Conservation (phyloP, 306 rosid species). For the Pachyrhizus erosus region DNA sequence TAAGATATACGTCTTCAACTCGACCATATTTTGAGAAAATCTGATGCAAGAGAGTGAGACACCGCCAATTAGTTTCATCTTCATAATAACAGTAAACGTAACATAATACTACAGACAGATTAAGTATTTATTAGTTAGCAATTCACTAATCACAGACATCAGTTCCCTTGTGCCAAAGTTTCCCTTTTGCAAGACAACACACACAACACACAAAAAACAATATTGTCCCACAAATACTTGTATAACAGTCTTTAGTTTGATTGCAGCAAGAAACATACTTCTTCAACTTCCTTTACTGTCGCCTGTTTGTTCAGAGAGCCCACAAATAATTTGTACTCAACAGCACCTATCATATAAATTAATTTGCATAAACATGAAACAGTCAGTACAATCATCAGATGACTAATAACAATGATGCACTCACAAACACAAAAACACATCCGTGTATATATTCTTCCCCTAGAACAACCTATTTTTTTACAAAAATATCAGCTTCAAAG, state of each 20-base stretch:
- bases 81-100: conserved; percentile 30
- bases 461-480: conserved; percentile 3
- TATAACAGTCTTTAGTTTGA: conserved; percentile 30
- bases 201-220: background rate
- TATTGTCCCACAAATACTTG: conserved; percentile 6
- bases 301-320: conserved; percentile 95
- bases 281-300: conserved; percentile 86
- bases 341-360: conserved; percentile 73
- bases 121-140: background rate
- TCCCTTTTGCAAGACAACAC: conserved; percentile 20
- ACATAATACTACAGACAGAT: conserved; percentile 11
- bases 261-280: conserved; percentile 61
- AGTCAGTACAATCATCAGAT: conserved; percentile 39
- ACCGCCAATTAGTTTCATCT: conserved; percentile 42
- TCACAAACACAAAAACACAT: background rate
- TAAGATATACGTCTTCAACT: conserved; percentile 95
- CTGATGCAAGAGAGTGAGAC: conserved; percentile 54
- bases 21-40: conserved; percentile 84
- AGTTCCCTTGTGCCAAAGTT: conserved; percentile 24
- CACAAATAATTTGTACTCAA: conserved; percentile 94
- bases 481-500: conserved; percentile 1
- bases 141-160: conserved; percentile 12
- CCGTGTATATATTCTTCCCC: conserved; percentile 25
- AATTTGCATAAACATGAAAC: conserved; percentile 44
- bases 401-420: background rate